Evolutionary conservation across 352 stramenopile species (phyloP), one percentile per base, ranked within the genome.

Genomic region (Phytophthora foliorum): DNA sequence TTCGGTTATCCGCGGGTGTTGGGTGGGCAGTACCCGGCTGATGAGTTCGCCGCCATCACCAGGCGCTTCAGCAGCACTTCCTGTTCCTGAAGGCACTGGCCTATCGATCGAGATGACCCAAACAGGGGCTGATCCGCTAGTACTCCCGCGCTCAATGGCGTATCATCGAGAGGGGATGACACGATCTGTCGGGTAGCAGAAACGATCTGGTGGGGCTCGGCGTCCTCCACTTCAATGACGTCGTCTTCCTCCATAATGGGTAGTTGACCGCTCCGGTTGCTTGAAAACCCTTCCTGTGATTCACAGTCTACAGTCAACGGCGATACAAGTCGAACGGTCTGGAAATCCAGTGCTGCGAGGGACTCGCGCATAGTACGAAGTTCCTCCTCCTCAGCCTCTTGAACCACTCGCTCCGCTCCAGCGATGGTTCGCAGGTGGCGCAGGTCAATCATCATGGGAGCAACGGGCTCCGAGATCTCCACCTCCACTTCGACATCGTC

Each of bases 21-120:
- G 42, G 58, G 39, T 6, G 65, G 65, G 24, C 74, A 57, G 59
- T 79, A 81, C 27, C 75, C 75, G 16, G 54, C 31, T 5, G 72
- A 71, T 14, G 60, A 72, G 32, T 68, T 83, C 6, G 75, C 75
- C 22, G 75, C 69, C 72, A 80, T 78, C 21, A 80, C 69, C 2
- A 80, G 22, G 17, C 48, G 58, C 50, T 80, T 72, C 25, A 81
- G 36, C 14, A 81, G 38, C 17, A 74, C 50, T 54, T 81, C 74
- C 36, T 81, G 74, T 39, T 81, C 74, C 9, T 77, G 65, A 24
- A 81, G 61, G 25, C 74, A 64, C 69, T 81, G 74, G 17, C 75
- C 69, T 16, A 81, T 76, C 42, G 72, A 65, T 36, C 61, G 63
- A 42, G 42, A 44, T 11, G 61, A 74, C 29, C 60, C 56, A 27